Conservation (phyloP, 257 asterid genomes). For the Asclepias syriaca region DNA sequence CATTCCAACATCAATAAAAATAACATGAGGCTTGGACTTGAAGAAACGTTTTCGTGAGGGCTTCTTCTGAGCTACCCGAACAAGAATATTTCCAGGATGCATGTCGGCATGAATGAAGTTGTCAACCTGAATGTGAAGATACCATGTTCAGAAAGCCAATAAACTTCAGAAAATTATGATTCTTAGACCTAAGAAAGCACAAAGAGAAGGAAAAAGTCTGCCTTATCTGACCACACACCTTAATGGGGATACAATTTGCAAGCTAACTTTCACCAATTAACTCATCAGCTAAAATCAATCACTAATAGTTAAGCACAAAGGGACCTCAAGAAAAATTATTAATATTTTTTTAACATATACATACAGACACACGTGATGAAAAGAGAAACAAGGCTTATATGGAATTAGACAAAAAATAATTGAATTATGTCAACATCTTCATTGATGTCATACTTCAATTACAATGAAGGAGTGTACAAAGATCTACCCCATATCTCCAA, state of each 20-base stretch:
- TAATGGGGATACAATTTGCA: neutral
- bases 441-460: neutral
- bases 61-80: slow-evolving; percentile 33
- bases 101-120: slow-evolving; percentile 45
- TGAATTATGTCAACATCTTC: neutral
- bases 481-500: neutral
- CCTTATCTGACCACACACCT: neutral
- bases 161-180: neutral
- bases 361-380: neutral
- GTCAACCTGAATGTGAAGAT: slow-evolving; percentile 29
- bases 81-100: slow-evolving; percentile 49
- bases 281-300: neutral
- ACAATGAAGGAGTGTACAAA: neutral
- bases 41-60: slow-evolving; percentile 29
- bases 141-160: slow-evolving; percentile 6
- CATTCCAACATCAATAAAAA: slow-evolving; percentile 47
- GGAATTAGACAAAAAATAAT: neutral
- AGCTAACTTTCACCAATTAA: neutral
- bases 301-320: neutral
- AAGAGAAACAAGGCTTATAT: too few species aligned
- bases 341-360: too few species aligned
- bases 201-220: neutral
- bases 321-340: neutral
- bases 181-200: neutral
- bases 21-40: slow-evolving; percentile 42